Evolutionary conservation across 176 grass and related monocot genomes (phyloP).

Genomic region (Alopecurus myosuroides): DNA sequence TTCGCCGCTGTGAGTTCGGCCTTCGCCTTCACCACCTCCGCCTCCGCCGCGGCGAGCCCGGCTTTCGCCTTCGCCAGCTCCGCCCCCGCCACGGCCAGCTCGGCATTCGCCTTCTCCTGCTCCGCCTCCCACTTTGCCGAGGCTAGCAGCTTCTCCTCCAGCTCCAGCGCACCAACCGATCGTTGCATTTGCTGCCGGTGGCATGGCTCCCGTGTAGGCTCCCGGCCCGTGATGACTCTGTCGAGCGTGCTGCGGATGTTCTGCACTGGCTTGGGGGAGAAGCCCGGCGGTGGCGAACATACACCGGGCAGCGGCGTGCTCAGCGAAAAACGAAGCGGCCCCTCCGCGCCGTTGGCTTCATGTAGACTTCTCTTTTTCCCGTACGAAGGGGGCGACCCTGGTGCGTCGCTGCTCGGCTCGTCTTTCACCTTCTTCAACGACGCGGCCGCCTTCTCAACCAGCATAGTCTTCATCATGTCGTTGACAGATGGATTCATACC

Average conservation of each 20-base stretch:
- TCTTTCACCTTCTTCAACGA: neutral
- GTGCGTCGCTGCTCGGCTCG: neutral
- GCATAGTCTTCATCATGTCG: neutral
- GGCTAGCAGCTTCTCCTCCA: neutral
- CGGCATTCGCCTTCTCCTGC: neutral
- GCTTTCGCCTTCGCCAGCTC: neutral
- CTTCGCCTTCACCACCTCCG: neutral
- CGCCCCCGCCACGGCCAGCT: neutral
- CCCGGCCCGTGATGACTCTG: neutral
- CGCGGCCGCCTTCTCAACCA: neutral
- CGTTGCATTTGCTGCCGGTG: too few species aligned
- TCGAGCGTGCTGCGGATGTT: neutral
- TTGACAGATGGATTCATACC: neutral
- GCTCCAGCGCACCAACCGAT: neutral
- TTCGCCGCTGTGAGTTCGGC: neutral
- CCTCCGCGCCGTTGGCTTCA: neutral
- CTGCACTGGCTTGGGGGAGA: too few species aligned
- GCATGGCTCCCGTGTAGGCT: neutral
- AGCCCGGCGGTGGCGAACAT: too few species aligned
- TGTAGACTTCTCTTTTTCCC: neutral
- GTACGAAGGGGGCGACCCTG: neutral
- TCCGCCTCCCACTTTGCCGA: neutral
- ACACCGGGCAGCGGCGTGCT: too few species aligned
- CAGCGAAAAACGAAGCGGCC: neutral
- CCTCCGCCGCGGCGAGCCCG: neutral